phyloP scores from a whole-genome alignment of 2,329 filamentous ascomycete genomes.

The Microdochium paspali region DNA sequence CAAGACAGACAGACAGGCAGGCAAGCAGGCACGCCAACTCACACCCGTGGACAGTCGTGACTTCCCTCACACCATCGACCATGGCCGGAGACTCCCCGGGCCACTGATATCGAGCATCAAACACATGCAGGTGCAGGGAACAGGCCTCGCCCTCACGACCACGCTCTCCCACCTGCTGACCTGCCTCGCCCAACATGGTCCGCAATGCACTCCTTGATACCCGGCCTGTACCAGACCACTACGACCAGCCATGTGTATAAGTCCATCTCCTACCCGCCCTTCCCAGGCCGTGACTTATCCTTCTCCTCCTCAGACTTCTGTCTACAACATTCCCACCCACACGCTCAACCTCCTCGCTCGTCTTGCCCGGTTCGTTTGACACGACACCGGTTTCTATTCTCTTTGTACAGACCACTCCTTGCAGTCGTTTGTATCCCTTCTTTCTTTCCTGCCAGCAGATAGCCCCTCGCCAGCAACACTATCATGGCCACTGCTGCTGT shows the following conservation, averaged over 20 bases:
- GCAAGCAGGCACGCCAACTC: background rate
- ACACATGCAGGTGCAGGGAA: background rate
- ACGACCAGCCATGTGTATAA: background rate
- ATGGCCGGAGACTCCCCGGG: no score
- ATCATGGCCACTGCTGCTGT: constrained; percentile 23
- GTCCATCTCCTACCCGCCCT: background rate
- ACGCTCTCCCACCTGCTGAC: background rate
- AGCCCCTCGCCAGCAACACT: no score
- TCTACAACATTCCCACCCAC: background rate
- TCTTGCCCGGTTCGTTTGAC: background rate
- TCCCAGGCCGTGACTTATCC: background rate
- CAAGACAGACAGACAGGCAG: background rate
- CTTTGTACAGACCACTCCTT: background rate
- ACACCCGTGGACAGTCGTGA: background rate
- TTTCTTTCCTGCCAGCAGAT: no score
- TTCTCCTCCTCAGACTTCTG: background rate
- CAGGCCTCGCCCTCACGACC: background rate
- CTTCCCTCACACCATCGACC: no score
- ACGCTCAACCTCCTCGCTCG: background rate
- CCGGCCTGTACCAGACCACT: background rate
- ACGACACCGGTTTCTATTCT: background rate
- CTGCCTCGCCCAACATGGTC: background rate
- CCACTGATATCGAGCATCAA: no score
- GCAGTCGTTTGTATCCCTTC: background rate
- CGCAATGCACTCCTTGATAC: background rate